These are phyloP conservation scores for Fusarium piperis DNA, from an alignment of 2,329 filamentous ascomycete species.

Conservation along the genomic window DNA sequence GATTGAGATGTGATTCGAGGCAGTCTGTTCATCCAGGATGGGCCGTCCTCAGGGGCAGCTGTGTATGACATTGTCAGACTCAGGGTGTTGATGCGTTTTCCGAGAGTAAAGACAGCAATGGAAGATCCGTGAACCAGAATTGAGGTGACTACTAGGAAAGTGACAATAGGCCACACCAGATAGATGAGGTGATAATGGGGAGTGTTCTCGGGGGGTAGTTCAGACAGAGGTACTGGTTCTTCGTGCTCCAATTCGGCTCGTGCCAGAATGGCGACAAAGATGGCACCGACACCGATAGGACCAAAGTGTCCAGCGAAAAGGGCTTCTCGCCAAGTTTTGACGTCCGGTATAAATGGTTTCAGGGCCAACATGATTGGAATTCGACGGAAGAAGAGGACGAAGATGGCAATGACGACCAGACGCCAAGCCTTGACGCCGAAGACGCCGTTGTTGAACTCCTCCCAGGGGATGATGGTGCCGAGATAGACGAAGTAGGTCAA, in stretches of 20 bases:
- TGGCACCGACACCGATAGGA: slow-evolving; percentile 94
- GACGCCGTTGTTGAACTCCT: slow-evolving; percentile 80
- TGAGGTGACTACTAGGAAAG: slow-evolving; percentile 92
- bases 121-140: slow-evolving; percentile 98
- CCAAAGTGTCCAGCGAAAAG: slow-evolving; percentile 97
- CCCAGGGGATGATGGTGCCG: slow-evolving; percentile 96
- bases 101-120: slow-evolving; percentile 95
- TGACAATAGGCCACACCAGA: slow-evolving; percentile 94
- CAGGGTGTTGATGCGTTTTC: slow-evolving; percentile 97
- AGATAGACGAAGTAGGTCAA: slow-evolving; percentile 98
- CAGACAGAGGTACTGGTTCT: slow-evolving; percentile 76
- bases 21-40: slow-evolving; percentile 93
- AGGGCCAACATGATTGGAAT: slow-evolving; percentile 93
- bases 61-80: slow-evolving; percentile 98
- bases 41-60: slow-evolving; percentile 84
- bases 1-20: slow-evolving; percentile 74
- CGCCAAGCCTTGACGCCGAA: slow-evolving; percentile 87
- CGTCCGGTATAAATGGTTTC: slow-evolving; percentile 93
- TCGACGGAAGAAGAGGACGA: slow-evolving; percentile 94
- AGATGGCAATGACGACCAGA: slow-evolving; percentile 89
- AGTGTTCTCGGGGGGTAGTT: slow-evolving; percentile 63
- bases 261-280: slow-evolving; percentile 93
- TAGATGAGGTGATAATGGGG: slow-evolving; percentile 77
- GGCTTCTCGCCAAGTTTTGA: slow-evolving; percentile 98
- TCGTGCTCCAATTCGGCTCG: slow-evolving; percentile 88